Conservation (phyloP, 345 rosid species). For the Camelina neglecta region DNA sequence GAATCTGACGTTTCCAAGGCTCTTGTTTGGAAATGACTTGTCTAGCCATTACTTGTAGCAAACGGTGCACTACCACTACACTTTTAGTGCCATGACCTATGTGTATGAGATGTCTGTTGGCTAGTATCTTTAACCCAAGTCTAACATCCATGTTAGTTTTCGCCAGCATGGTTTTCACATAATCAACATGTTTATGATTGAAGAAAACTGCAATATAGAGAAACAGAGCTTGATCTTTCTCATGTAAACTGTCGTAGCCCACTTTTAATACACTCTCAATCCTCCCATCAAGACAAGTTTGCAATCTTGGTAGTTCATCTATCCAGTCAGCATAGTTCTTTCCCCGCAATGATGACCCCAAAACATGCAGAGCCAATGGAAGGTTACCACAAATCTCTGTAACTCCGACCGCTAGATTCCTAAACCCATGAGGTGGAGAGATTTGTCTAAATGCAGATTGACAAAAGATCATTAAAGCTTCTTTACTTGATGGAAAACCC, state of each 20-base stretch:
- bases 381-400: neutral
- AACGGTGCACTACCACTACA: conserved; percentile 28
- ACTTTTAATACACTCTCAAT: conserved; percentile 10
- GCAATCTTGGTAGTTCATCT: neutral
- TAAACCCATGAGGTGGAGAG: conserved; percentile 47
- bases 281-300: neutral
- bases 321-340: neutral
- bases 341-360: neutral
- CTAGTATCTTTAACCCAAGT: neutral
- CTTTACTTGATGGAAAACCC: neutral
- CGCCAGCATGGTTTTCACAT: neutral
- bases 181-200: neutral
- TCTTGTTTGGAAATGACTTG: conserved; percentile 21
- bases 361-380: neutral
- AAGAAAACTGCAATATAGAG: conserved; percentile 35
- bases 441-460: neutral
- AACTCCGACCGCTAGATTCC: neutral
- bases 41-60: conserved; percentile 40
- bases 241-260: conserved; percentile 37
- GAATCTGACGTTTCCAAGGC: conserved; percentile 23
- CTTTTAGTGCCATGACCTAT: neutral
- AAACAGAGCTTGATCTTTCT: conserved; percentile 26
- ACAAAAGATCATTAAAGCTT: neutral
- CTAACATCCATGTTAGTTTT: neutral
- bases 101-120: conserved; percentile 3